Evolutionary conservation across 1,139 yeast species (phyloP).

Genomic region (Pichia terricola): DNA sequence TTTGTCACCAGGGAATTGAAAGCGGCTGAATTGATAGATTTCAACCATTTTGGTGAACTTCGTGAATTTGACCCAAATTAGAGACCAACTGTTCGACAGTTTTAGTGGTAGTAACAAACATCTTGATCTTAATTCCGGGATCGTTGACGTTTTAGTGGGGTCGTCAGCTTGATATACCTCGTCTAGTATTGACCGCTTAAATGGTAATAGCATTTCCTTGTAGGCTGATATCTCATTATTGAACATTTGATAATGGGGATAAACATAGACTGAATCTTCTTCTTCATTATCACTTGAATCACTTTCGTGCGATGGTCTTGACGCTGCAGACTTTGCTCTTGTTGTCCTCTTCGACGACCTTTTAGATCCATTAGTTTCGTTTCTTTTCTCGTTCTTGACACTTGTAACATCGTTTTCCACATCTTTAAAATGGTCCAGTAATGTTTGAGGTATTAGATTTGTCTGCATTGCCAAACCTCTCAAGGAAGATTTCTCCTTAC

Average conservation of each 20-base stretch:
- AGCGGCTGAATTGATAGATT: slow-evolving; percentile 14
- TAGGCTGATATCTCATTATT: neutral
- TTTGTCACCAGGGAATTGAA: slow-evolving; percentile 5
- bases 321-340: neutral
- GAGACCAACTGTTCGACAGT: slow-evolving; percentile 15
- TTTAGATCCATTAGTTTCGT: neutral
- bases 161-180: neutral
- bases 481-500: neutral
- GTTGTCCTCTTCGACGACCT: neutral
- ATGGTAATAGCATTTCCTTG: slow-evolving; percentile 6
- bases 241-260: too few relatives aligned
- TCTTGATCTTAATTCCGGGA: slow-evolving; percentile 7
- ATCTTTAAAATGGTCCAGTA: too few relatives aligned
- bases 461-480: neutral
- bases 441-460: too few relatives aligned
- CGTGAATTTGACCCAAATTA: slow-evolving; percentile 20
- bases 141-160: neutral
- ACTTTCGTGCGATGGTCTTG: neutral
- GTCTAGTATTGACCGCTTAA: neutral
- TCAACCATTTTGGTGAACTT: slow-evolving; percentile 11
- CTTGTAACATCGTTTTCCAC: neutral
- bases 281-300: neutral
- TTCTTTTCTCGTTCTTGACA: too few relatives aligned
- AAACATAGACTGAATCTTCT: neutral
- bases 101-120: slow-evolving; percentile 16